These are phyloP conservation scores for Coemansia sp. DNA, from an alignment of 192 early-diverging fungal genomes.

Conservation along the genomic window DNA sequence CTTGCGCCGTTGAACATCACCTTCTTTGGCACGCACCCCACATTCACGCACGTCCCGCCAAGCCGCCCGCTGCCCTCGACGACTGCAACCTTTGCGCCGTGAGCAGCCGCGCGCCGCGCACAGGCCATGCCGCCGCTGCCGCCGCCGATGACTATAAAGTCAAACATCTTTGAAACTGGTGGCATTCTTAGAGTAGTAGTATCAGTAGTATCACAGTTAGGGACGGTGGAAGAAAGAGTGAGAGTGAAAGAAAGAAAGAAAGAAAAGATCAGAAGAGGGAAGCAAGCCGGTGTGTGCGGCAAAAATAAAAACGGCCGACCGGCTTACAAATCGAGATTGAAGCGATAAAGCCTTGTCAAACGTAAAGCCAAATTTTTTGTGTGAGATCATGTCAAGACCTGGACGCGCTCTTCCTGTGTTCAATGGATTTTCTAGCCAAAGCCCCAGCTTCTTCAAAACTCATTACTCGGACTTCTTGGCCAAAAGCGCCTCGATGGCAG, in stretches of 20 bases:
- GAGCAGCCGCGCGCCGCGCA: slow-evolving; percentile 86
- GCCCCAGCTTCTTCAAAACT: too few relatives aligned
- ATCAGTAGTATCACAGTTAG: too few relatives aligned
- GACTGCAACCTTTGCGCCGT: slow-evolving; percentile 89
- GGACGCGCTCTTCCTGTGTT: too few relatives aligned
- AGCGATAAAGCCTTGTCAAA: too few relatives aligned
- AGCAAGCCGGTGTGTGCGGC: too few relatives aligned
- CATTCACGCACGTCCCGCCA: slow-evolving; percentile 93
- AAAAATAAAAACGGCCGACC: too few relatives aligned
- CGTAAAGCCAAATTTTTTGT: too few relatives aligned
- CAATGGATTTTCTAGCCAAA: too few relatives aligned
- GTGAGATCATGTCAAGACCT: too few relatives aligned
- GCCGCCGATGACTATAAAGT: slow-evolving; percentile 96
- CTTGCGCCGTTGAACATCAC: slow-evolving; percentile 96
- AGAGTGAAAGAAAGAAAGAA: background rate
- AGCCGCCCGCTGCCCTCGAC: slow-evolving; percentile 78
- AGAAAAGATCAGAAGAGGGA: too few relatives aligned
- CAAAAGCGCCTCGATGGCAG: slow-evolving; percentile 54
- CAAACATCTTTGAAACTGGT: slow-evolving; percentile 59
- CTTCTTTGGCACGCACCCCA: slow-evolving; percentile 90
- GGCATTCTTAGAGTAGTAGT: too few relatives aligned
- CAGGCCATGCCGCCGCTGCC: slow-evolving; percentile 91
- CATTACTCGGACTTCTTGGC: slow-evolving; percentile 55
- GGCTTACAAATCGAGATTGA: too few relatives aligned
- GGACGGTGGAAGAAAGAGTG: background rate